These are phyloP conservation scores for Fusarium nanum DNA, from an alignment of 2,329 filamentous ascomycete species.

Conservation along the genomic window DNA sequence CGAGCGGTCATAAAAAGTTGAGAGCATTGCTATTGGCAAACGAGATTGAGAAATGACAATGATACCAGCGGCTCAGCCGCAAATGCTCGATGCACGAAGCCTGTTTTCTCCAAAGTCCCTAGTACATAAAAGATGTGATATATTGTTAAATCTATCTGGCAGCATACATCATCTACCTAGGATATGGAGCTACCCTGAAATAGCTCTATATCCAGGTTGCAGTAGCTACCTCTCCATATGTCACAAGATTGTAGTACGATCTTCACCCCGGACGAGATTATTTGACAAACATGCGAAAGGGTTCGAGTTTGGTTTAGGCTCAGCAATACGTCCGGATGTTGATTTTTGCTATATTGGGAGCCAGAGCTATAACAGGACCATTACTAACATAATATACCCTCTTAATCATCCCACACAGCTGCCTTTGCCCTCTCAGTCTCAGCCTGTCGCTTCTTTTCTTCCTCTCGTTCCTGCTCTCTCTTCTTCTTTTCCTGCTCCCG, in stretches of 20 bases:
- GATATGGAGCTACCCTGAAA: too few relatives aligned
- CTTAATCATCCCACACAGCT: slow-evolving; percentile 84
- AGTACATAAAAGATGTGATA: neutral
- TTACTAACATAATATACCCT: neutral
- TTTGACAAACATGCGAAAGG: neutral
- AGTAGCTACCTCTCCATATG: too few relatives aligned
- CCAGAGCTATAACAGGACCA: neutral
- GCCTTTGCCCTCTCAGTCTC: slow-evolving; percentile 81
- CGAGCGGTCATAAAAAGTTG: slow-evolving; percentile 37
- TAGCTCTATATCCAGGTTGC: too few relatives aligned
- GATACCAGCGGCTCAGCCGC: slow-evolving; percentile 40
- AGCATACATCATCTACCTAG: too few relatives aligned
- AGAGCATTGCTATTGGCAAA: slow-evolving; percentile 37
- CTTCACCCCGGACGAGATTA: too few relatives aligned
- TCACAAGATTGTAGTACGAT: too few relatives aligned
- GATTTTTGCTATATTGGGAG: neutral
- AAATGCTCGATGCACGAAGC: slow-evolving; percentile 35
- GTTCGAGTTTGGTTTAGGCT: neutral
- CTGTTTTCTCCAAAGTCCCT: neutral
- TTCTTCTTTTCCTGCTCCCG: slow-evolving; percentile 86
- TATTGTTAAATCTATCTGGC: neutral
- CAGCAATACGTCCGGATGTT: neutral
- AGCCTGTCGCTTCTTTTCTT: slow-evolving; percentile 68
- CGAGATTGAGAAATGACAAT: slow-evolving; percentile 44
- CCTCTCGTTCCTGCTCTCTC: slow-evolving; percentile 76